phyloP scores from a whole-genome alignment of 108 stramenopile species.

The Nitzschia sp. region DNA sequence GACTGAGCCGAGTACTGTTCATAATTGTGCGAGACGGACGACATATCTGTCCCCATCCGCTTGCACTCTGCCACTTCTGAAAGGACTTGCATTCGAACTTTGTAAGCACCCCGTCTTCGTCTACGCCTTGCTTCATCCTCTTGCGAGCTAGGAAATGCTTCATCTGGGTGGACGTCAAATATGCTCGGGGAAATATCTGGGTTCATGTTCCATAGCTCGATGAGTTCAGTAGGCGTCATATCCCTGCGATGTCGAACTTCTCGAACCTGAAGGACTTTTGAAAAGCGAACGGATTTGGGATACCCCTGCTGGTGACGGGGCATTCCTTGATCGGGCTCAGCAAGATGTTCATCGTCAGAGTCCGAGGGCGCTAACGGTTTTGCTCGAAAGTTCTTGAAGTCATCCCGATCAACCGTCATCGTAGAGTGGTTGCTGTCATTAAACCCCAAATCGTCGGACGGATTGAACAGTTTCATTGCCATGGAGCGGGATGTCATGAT shows the following conservation, averaged over 20 bases:
- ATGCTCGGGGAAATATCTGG: not conserved
- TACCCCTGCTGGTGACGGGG: not conserved
- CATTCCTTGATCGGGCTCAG: too few species aligned
- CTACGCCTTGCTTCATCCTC: not conserved
- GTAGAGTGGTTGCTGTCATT: not conserved
- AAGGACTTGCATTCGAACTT: not conserved
- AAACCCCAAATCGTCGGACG: not conserved
- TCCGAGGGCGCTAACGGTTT: too few species aligned
- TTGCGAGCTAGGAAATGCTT: not conserved
- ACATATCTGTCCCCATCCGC: not conserved
- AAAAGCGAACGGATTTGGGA: not conserved
- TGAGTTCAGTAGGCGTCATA: not conserved
- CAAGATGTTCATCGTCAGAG: too few species aligned
- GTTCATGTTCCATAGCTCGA: not conserved
- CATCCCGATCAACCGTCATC: not conserved
- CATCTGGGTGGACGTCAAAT: constrained; percentile 2
- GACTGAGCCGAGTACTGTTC: not conserved
- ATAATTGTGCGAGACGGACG: not conserved
- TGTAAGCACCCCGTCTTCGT: not conserved
- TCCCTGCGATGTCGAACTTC: constrained; percentile 9
- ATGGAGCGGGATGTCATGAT: not conserved
- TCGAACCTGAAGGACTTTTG: constrained; percentile 1
- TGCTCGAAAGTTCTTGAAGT: not conserved
- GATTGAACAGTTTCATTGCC: not conserved
- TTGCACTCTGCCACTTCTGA: not conserved